phyloP scores from a whole-genome alignment of 176 grass and related monocot species.

The Rhipidocladum racemiflorum region DNA sequence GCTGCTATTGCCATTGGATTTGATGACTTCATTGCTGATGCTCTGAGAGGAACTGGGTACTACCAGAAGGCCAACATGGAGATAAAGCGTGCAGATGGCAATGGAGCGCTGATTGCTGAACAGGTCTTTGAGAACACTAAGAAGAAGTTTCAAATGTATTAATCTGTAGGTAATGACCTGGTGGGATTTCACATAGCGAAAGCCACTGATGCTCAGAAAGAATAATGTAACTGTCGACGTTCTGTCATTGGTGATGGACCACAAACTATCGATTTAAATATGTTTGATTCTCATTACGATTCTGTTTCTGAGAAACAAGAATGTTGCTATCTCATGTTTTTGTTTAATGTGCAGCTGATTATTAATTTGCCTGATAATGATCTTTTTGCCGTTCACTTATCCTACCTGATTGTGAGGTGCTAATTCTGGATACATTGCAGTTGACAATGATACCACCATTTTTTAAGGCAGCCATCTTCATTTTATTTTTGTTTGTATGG shows the following conservation, averaged over 20 bases:
- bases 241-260: not conserved
- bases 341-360: not conserved
- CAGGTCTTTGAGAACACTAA: conserved; percentile 95
- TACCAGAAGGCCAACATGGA: conserved; percentile 94
- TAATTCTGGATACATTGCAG: not conserved
- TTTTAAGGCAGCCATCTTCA: not conserved
- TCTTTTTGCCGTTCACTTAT: not conserved
- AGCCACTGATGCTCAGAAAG: conserved; percentile 21
- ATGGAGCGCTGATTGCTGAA: conserved; percentile 84
- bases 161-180: conserved; percentile 1
- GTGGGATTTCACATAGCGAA: conserved; percentile 32
- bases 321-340: not conserved
- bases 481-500: not conserved
- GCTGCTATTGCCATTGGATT: conserved; percentile 95
- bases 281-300: not conserved
- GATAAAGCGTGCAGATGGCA: conserved; percentile 84
- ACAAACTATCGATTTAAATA: conserved; percentile 30
- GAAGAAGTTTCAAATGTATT: conserved; percentile 95
- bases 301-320: not conserved
- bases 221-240: conserved; percentile 30
- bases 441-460: not conserved
- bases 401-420: not conserved
- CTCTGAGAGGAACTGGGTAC: conserved; percentile 73
- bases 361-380: conserved; percentile 4
- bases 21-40: conserved; percentile 98